These are phyloP conservation scores for Rhizoctonia solani DNA, from an alignment of 1,284 basidiomycete genomes.

Conservation along the genomic window DNA sequence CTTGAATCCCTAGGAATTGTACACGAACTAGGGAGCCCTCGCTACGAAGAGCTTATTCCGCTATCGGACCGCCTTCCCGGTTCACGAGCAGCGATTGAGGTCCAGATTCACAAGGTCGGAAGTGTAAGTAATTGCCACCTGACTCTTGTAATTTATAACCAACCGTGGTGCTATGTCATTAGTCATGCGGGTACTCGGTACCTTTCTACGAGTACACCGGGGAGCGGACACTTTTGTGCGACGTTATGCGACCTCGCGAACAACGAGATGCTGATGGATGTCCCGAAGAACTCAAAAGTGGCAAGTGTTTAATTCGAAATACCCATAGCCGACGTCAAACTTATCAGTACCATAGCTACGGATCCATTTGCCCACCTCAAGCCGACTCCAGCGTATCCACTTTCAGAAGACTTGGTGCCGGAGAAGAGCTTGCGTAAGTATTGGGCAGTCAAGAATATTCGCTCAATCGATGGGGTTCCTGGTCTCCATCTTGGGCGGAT, in stretches of 20 bases:
- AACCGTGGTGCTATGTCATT: neutral
- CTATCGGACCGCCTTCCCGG: slow-evolving; percentile 50
- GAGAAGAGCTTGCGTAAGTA: slow-evolving; percentile 50
- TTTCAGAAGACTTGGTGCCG: neutral
- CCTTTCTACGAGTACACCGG: slow-evolving; percentile 55
- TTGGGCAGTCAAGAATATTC: slow-evolving; percentile 53
- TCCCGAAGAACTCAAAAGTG: neutral
- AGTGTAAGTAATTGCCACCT: slow-evolving; percentile 55
- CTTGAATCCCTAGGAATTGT: slow-evolving; percentile 49
- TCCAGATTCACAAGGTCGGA: slow-evolving; percentile 57
- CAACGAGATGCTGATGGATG: slow-evolving; percentile 32
- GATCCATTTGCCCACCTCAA: slow-evolving; percentile 24
- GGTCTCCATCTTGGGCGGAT: slow-evolving; percentile 7
- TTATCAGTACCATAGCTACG: slow-evolving; percentile 38
- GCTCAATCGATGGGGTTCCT: slow-evolving; percentile 54
- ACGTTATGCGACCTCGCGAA: slow-evolving; percentile 45
- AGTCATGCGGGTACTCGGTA: slow-evolving; percentile 59
- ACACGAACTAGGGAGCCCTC: slow-evolving; percentile 56
- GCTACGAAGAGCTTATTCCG: slow-evolving; percentile 55
- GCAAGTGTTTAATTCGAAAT: neutral
- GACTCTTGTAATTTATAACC: slow-evolving; percentile 37
- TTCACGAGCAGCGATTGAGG: slow-evolving; percentile 56
- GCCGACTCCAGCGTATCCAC: neutral
- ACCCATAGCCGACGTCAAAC: neutral
- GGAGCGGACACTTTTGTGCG: slow-evolving; percentile 52